phyloP scores from a whole-genome alignment of 1,284 basidiomycete genomes.

The Ustilago bromivora region DNA sequence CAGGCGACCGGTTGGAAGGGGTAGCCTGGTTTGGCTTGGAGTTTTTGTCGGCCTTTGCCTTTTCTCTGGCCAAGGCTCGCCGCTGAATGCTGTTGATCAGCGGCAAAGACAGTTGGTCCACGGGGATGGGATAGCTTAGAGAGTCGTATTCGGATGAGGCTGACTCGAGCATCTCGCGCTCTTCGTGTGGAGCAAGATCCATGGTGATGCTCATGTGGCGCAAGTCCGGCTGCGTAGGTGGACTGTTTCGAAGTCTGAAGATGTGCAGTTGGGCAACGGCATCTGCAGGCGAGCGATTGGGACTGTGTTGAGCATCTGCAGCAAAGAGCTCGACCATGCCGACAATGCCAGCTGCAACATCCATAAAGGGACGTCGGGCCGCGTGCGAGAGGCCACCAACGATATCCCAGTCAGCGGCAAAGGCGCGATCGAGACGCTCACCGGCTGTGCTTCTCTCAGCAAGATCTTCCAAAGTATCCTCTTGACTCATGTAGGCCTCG shows the following conservation, averaged over 20 bases:
- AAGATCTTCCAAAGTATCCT: slow-evolving; percentile 33
- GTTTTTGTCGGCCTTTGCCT: neutral
- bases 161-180: slow-evolving; percentile 26
- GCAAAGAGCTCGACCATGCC: slow-evolving; percentile 31
- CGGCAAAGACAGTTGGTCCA: slow-evolving; percentile 36
- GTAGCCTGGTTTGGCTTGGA: neutral
- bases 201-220: slow-evolving; percentile 36
- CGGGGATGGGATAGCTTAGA: slow-evolving; percentile 42
- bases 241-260: slow-evolving; percentile 25
- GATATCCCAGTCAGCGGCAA: slow-evolving; percentile 44
- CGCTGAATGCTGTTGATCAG: slow-evolving; percentile 22
- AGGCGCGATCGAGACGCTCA: slow-evolving; percentile 38
- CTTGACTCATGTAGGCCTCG: slow-evolving; percentile 17
- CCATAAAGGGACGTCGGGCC: slow-evolving; percentile 46
- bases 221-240: slow-evolving; percentile 14
- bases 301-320: neutral
- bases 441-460: slow-evolving; percentile 17
- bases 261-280: slow-evolving; percentile 26
- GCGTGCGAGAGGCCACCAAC: slow-evolving; percentile 27
- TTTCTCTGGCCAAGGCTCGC: slow-evolving; percentile 5
- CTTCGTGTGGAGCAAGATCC: slow-evolving; percentile 20
- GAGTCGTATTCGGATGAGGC: slow-evolving; percentile 29
- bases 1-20: slow-evolving; percentile 2
- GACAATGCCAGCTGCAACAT: slow-evolving; percentile 37
- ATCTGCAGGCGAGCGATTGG: neutral